Percentiles rank a stretch among this genome's conserved stretches.
Evolutionary conservation across 768 basidiomycete genomes (phyloP).

Genomic region (Rhodotorula taiwanensis): DNA sequence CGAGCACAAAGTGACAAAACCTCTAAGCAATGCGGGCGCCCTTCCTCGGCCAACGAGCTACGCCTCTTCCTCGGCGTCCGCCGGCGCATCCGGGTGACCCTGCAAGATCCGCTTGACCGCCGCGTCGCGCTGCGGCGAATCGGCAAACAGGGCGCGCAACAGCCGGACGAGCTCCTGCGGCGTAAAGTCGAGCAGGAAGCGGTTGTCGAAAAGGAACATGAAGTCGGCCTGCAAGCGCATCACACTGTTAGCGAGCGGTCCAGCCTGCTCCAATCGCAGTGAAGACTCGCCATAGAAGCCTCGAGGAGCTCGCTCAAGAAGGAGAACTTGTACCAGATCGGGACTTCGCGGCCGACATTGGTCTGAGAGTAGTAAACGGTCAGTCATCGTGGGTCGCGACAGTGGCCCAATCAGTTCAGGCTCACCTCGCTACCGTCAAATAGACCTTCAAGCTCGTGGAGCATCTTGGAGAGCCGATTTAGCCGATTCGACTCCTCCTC

Average conservation of each 20-base stretch:
- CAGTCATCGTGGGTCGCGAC: accelerated
- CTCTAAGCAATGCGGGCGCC: too few relatives aligned
- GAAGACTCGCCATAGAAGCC: constrained; percentile 37
- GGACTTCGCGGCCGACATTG: constrained; percentile 45
- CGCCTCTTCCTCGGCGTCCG: constrained; percentile 22
- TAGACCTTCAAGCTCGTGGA: constrained; percentile 46
- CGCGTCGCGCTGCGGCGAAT: constrained; percentile 32
- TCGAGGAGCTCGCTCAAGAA: constrained; percentile 49
- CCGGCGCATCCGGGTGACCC: constrained; percentile 20
- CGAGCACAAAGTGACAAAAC: too few relatives aligned
- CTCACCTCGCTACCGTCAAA: constrained; percentile 40
- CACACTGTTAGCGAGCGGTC: background rate
- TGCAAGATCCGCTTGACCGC: background rate
- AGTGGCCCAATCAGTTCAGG: background rate
- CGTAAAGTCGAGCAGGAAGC: constrained; percentile 48
- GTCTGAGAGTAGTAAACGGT: constrained; percentile 24
- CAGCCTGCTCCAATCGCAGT: too few relatives aligned
- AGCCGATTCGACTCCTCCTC: constrained; percentile 47
- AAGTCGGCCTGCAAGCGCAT: constrained; percentile 45
- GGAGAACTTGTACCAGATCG: constrained; percentile 49
- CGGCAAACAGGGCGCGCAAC: constrained; percentile 47
- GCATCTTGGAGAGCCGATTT: constrained; percentile 45
- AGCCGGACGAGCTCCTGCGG: constrained; percentile 45
- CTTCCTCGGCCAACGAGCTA: background rate
- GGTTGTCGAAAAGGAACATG: constrained; percentile 47